Evolutionary conservation across 768 basidiomycete species (phyloP).

Genomic region (Boletus sp.): DNA sequence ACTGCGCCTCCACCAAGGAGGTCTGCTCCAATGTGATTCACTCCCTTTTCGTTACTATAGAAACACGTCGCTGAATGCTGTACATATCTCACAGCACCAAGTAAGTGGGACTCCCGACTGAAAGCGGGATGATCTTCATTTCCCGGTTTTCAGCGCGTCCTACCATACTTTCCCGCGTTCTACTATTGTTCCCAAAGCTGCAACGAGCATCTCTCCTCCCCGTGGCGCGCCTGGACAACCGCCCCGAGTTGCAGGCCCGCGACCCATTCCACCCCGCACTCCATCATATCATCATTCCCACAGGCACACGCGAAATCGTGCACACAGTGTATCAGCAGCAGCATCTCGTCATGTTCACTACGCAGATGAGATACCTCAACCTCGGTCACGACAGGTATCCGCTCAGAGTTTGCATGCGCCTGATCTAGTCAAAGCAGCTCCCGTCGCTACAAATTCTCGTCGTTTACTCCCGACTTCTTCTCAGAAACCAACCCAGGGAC

Average conservation of each 20-base stretch:
- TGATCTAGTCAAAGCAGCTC: not conserved
- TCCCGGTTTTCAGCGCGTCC: conserved; percentile 15
- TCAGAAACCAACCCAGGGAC: conserved; percentile 6
- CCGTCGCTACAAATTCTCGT: conserved; percentile 3
- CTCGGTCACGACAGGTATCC: conserved; percentile 10
- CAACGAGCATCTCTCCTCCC: not conserved
- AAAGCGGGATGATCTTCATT: conserved; percentile 11
- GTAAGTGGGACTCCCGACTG: conserved; percentile 23
- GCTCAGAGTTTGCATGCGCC: conserved; percentile 2
- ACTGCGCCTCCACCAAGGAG: conserved; percentile 13
- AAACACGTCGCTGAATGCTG: conserved; percentile 2
- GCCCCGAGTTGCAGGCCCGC: conserved; percentile 3
- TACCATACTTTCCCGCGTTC: conserved; percentile 31
- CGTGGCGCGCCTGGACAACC: not conserved
- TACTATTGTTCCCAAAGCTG: not conserved
- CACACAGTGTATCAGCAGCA: conserved; percentile 12
- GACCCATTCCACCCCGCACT: not conserved
- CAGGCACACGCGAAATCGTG: conserved; percentile 1
- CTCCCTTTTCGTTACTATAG: not conserved
- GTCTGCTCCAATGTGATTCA: conserved; percentile 20
- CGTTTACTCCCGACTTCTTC: not conserved
- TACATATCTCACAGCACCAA: conserved; percentile 11
- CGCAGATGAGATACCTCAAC: conserved; percentile 9
- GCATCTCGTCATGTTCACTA: conserved; percentile 28
- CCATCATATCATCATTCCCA: conserved; percentile 5